Evolutionary conservation across 805 yeast genomes (phyloP), one percentile per base, ranked within the genome.

Genomic region (Saccharomycopsis sp.): DNA sequence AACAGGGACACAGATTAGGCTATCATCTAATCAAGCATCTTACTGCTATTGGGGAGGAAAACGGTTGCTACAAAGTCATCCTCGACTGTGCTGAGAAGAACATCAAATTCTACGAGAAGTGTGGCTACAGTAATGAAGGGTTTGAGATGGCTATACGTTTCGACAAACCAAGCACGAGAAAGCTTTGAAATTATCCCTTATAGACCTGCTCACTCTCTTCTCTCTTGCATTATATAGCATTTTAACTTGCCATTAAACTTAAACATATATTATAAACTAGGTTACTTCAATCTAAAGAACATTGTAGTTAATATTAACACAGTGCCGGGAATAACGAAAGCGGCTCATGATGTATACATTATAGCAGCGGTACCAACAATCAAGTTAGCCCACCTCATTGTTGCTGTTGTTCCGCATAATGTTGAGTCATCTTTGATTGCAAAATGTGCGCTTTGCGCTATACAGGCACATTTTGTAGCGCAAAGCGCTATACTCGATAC

Each of bases 1-100:
- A 88, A 68, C 97, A 91, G 67, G 99, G 99, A 4, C 84, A 85
- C 67, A 82, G 82, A 64, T 73, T 92, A 52, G 99, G 99, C 0
- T 74, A 77, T 63, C 72, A 77, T 16, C 69, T 92, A 71, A 88
- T 92, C 63, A 73, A 76, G 16, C 74, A 79, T 7, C 75, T 92
- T 67, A 79, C 85, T 2, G 72, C 75, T 23, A 67, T 87, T 34
- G 97, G 88, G 1, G 64, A 78, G 55, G 65, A 71, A 1, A 67
- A 65, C 14, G 94, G 92, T 3, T 90, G 95, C 66, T 92, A 92
- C 73, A 92, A 92, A 73, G 85, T 89, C 16, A 89, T 92, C 48
- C 75, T 92, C 65, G 97, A 92, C 73, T 92, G 98, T 71, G 85
- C 87, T 57, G 82, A 80, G n/a, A 80, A 82, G 59, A 92, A 92